Conservation (phyloP, 164 flowering plant species). For the Sedum album region DNA sequence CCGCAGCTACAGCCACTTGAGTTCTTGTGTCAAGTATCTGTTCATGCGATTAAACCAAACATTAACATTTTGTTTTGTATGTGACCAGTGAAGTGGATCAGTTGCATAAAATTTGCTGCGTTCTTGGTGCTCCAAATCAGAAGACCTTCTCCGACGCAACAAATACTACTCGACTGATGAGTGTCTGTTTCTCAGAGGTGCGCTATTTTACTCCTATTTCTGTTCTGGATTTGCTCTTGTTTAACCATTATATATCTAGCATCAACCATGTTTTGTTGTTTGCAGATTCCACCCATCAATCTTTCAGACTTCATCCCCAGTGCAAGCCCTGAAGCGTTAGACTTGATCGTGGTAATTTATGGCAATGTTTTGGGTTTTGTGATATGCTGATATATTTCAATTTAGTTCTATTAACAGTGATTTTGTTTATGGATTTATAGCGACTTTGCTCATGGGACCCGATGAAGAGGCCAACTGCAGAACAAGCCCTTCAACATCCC, state of each 20-base stretch:
- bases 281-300: slow-evolving; percentile 54
- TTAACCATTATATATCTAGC: slow-evolving; percentile 6
- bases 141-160: slow-evolving; percentile 8
- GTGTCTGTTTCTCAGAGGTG: slow-evolving; percentile 55
- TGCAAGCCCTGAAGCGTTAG: slow-evolving; percentile 63
- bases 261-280: slow-evolving; percentile 37
- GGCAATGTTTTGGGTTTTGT: not conserved
- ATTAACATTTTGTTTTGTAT: not conserved
- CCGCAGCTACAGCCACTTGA: not conserved
- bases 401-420: not conserved
- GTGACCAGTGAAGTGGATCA: slow-evolving; percentile 59
- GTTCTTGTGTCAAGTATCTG: not conserved
- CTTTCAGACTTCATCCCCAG: slow-evolving; percentile 67
- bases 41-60: not conserved
- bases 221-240: not conserved
- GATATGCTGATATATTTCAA: not conserved
- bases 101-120: slow-evolving; percentile 83
- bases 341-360: slow-evolving; percentile 49
- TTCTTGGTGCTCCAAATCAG: slow-evolving; percentile 62
- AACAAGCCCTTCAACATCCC: slow-evolving; percentile 57
- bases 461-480: slow-evolving; percentile 54
- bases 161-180: slow-evolving; percentile 54
- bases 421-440: not conserved
- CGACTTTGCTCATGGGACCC: slow-evolving; percentile 15
- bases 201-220: slow-evolving; percentile 12